These are phyloP conservation scores for Chaetomium globosum DNA, from an alignment of 2,329 filamentous ascomycete species.

Conservation along the genomic window DNA sequence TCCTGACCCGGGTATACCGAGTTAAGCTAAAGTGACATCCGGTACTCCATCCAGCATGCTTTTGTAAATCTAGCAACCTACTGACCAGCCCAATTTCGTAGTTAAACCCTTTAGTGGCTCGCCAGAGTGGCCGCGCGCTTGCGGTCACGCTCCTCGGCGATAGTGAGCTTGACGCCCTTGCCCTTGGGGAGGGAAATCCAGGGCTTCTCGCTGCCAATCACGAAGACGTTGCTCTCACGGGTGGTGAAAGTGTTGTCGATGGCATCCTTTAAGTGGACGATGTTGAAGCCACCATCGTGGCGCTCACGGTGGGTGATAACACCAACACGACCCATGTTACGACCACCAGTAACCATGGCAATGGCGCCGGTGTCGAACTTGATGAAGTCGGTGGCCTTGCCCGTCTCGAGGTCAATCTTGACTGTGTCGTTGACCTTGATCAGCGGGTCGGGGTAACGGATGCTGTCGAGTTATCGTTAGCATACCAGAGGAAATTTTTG, in stretches of 20 bases:
- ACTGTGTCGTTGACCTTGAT: slow-evolving; percentile 99
- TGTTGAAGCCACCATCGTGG: slow-evolving; percentile 99
- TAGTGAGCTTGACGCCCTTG: slow-evolving; percentile 99
- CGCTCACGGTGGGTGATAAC: slow-evolving; percentile 99
- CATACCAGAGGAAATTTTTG: slow-evolving; percentile 39
- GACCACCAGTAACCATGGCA: slow-evolving; percentile 98
- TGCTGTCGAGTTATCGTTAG: slow-evolving; percentile 63
- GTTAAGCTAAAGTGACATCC: slow-evolving; percentile 39
- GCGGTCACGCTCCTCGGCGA: slow-evolving; percentile 98
- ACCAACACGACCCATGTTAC: slow-evolving; percentile 99
- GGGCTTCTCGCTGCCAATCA: slow-evolving; percentile 98
- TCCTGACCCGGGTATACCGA: slow-evolving; percentile 34
- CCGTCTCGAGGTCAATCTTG: slow-evolving; percentile 95
- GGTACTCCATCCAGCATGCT: slow-evolving; percentile 39
- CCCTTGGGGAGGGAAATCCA: slow-evolving; percentile 99
- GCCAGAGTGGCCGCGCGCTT: slow-evolving; percentile 69
- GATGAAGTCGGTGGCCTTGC: slow-evolving; percentile 98
- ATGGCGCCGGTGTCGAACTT: slow-evolving; percentile 98
- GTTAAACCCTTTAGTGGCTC: slow-evolving; percentile 50
- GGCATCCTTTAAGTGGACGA: slow-evolving; percentile 99
- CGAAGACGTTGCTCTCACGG: slow-evolving; percentile 99
- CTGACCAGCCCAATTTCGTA: slow-evolving; percentile 31
- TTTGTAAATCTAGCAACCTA: slow-evolving; percentile 37
- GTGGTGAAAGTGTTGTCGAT: slow-evolving; percentile 99
- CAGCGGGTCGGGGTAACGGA: slow-evolving; percentile 96